Percentiles rank a stretch among this genome's conserved stretches.
Evolutionary conservation across 768 basidiomycete species (phyloP).

Genomic region (Leucocoprinus leucothites): DNA sequence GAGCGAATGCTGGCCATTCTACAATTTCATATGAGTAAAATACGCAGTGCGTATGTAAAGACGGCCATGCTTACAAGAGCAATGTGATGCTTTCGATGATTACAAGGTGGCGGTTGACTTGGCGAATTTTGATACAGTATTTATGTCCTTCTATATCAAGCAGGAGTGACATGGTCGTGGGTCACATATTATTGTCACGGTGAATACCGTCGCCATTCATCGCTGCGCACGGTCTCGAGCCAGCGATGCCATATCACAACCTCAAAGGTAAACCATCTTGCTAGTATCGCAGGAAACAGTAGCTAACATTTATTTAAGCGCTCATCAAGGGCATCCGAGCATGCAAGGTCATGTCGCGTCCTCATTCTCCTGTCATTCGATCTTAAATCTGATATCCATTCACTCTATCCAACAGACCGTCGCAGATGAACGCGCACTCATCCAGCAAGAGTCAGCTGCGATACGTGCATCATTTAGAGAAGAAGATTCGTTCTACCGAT

Average conservation of each 20-base stretch:
- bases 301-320: slow-evolving; percentile 47
- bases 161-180: not conserved
- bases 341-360: slow-evolving; percentile 69
- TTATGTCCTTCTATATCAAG: too few species aligned
- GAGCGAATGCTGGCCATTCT: too few species aligned
- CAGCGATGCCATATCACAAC: slow-evolving; percentile 76
- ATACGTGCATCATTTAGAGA: slow-evolving; percentile 97
- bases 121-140: too few species aligned
- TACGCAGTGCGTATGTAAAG: too few species aligned
- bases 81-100: too few species aligned
- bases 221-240: not conserved
- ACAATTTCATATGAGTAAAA: too few species aligned
- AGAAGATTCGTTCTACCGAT: slow-evolving; percentile 91
- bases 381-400: slow-evolving; percentile 15
- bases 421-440: slow-evolving; percentile 95
- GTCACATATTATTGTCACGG: not conserved
- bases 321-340: slow-evolving; percentile 97
- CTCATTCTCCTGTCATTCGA: not conserved
- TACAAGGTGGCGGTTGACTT: too few species aligned
- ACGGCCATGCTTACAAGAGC: too few species aligned
- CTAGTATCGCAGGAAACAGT: not conserved
- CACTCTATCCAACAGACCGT: slow-evolving; percentile 65
- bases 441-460: slow-evolving; percentile 96
- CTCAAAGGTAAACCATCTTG: slow-evolving; percentile 59
- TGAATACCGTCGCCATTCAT: not conserved